Evolutionary conservation across 2,329 filamentous ascomycete species (phyloP), one percentile per base, ranked within the genome.

Genomic region (Hortaea sp.): DNA sequence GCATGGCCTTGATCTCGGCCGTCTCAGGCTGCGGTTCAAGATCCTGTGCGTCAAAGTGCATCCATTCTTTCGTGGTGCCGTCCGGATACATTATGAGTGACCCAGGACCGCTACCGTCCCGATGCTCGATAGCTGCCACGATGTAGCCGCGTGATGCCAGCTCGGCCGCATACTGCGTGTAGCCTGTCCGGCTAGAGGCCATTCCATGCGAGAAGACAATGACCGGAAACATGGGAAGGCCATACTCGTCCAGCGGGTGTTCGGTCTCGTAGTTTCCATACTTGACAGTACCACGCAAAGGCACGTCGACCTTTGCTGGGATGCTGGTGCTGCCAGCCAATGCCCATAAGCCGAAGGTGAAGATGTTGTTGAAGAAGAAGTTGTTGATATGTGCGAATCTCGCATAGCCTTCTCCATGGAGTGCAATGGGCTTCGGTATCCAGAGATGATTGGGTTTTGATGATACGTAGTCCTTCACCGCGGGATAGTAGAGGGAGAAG

Each of bases 131-230:
- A 1, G 70, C 69, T 11, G 68, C 69, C 5, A 73, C 68, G 7
- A 73, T 56, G 39, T 65, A 67, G 6, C 70, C 70, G 41, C 70
- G 61, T 39, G 67, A 69, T 9, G 70, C 70, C 29, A 73, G 63
- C 46, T 69, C 69, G 9, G 66, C 69, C 11, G 69, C 64, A 49
- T 68, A 71, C 42, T 71, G 67, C 12, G 69, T 67, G 53, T 73
- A 73, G 52, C 62, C 64, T 40, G 69, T 71, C 31, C 67, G 63
- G 54, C 66, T 65, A 3, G 66, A 66, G 4, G 69, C 69, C 67
- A 70, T 70, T 5, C 69, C 70, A 51, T 73, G 70, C 3, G 66
- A 69, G 50, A 73, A 71, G 5, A 73, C 63, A 9, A 72, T 63
- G 39, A 69, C 63, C 0, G 70, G 69, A 29, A 71, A 63, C 11